Conservation (phyloP, 108 stramenopile species). For the Pseudonitzschia multiseries region DNA sequence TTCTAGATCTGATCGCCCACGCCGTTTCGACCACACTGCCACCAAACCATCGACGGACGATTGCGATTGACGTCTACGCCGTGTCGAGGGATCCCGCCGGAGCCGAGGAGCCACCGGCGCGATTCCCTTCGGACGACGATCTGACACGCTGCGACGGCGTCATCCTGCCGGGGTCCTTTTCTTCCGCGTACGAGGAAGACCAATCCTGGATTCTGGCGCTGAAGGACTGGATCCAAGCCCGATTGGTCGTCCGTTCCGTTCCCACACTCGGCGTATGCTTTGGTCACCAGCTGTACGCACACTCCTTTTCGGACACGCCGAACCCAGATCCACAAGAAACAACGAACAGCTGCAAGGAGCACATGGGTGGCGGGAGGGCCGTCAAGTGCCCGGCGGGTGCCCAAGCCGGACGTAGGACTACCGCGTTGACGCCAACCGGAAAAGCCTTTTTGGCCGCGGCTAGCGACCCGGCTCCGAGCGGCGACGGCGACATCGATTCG, state of each 20-base stretch:
- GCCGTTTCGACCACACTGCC: constrained; percentile 3
- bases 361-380: constrained; percentile 13
- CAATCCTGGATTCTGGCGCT: constrained; percentile 60
- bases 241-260: constrained; percentile 47
- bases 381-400: constrained; percentile 38
- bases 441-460: constrained; percentile 18
- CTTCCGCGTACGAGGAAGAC: constrained; percentile 63
- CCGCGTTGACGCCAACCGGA: constrained; percentile 25
- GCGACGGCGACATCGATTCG: background rate
- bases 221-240: constrained; percentile 51
- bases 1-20: constrained; percentile 56
- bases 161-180: constrained; percentile 75
- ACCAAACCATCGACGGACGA: constrained; percentile 5
- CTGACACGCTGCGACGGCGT: constrained; percentile 50
- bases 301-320: constrained; percentile 44
- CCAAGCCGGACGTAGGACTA: constrained; percentile 52
- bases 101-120: background rate
- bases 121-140: constrained; percentile 57
- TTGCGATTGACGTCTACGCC: constrained; percentile 52
- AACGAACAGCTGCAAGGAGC: background rate
- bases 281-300: constrained; percentile 81
- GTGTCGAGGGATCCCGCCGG: constrained; percentile 38
- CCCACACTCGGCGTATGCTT: constrained; percentile 78
- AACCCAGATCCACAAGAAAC: too few relatives aligned
- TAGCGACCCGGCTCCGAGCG: too few relatives aligned